Evolutionary conservation across 2,329 filamentous ascomycete species (phyloP).

Genomic region (Apiospora malaysiana): DNA sequence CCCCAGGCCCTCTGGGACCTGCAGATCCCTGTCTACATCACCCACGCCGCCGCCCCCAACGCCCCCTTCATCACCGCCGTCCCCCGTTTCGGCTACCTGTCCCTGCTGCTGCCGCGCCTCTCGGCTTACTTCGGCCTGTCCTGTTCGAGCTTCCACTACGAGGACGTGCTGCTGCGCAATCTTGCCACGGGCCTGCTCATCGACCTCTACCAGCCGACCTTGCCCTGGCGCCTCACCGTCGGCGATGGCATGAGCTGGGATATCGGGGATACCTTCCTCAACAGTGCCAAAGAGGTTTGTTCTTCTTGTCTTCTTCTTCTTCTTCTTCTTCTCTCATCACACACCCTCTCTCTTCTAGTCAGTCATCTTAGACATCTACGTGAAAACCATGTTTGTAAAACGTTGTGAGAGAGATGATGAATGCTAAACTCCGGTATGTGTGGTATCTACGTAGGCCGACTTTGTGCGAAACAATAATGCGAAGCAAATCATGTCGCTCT

Average conservation of each 20-base stretch:
- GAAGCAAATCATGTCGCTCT: conserved; percentile 87
- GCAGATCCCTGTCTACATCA: conserved; percentile 61
- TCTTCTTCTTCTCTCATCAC: no score
- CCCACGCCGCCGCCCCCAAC: conserved; percentile 52
- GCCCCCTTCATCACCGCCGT: conserved; percentile 59
- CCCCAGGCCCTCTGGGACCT: conserved; percentile 60
- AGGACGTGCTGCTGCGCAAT: conserved; percentile 42
- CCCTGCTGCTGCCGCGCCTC: conserved; percentile 61
- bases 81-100: conserved; percentile 65
- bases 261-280: conserved; percentile 67
- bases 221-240: conserved; percentile 63
- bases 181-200: conserved; percentile 46
- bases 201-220: conserved; percentile 60
- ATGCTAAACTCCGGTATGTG: neutral
- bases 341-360: neutral
- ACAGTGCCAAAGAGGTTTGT: conserved; percentile 66
- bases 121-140: conserved; percentile 57
- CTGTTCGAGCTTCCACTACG: conserved; percentile 64
- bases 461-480: conserved; percentile 87
- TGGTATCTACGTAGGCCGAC: conserved; percentile 63
- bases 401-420: neutral
- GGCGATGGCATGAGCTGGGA: conserved; percentile 63
- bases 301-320: no score
- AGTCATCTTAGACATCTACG: neutral
- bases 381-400: neutral